Base-by-base conservation (phyloP, 345 rosid genomes). In the Stellera chamaejasme region DNA sequence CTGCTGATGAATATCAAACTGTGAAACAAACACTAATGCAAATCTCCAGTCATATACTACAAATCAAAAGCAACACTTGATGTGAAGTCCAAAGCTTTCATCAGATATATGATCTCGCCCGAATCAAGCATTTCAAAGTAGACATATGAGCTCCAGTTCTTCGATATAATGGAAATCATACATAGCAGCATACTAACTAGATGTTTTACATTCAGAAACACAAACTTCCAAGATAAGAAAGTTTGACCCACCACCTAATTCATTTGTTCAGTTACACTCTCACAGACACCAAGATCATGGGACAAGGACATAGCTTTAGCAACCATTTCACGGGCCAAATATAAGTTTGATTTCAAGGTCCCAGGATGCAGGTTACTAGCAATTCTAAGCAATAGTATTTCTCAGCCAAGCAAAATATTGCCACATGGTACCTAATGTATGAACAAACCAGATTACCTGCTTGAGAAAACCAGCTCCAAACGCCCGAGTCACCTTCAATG, bases 381-480 rank as follows among this genome's bases (percentile, higher is more conserved):
- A 32, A 32, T 32, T 32, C 39, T 2, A 32, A 32, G 39, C 39
- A 32, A 32, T 32, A 32, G 5, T 8, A 32, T 8, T 32, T 32
- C 39, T 32, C 39, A 32, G 39, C 39, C 5, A 23, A 32, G 39
- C 39, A 32, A 8, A 32, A 32, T 8, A 1, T 1, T 32, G 39
- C 39, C 39, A 32, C 39, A 32, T 32, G 39, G 39, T 32, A 32
- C 39, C 39, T 4, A 32, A 5, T 5, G 5, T 8, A 32, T 3
- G 4, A 32, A 8, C 5, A 32, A 19, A 32, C 5, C 39, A 32
- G 1, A 39, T 48, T 72, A 91, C 98, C 93, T 85, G 84, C 62
- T 92, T 92, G 55, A 92, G 85, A 66, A 86, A 92, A 32, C 98
- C 95, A 16, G 95, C 98, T 50, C 98, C 98, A 6, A 88, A 92